Evolutionary conservation across 148 eudicot species (phyloP), one percentile per base, ranked within the genome.

Genomic region (Fallopia convolvulus): DNA sequence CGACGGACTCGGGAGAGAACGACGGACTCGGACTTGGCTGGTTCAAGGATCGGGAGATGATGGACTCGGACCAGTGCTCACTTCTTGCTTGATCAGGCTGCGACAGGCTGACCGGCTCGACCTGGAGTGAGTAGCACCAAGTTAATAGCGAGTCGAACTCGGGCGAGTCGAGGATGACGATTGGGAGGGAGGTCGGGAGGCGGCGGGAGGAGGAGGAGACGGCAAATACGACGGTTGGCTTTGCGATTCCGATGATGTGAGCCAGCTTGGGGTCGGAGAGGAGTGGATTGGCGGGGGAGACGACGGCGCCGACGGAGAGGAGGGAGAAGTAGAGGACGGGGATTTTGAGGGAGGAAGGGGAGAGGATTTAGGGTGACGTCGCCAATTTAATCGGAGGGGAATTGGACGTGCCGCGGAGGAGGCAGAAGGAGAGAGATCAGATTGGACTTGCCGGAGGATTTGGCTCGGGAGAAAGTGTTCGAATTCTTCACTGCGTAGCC

Each of bases 241-340:
- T 81, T 17, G 53, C 15, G 30, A 84, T 61, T 4, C 42, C 40
- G 40, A 83, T 39, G 33, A 65, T 78, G 75, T 70, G 81, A 40
- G 81, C 8, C 14, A 86, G 41, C 23, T 86, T 86, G 12, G 68
- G 6, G 3, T 30, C 10, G 33, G 88, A 46, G 79, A 48, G 42
- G 74, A 75, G 50, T 0, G 88, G 86, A 14, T 83, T 86, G 32
- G 84, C 71, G 11, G 88, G 86, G 6, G 81, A 83, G 73, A 83
- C 81, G 52, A 81, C 50, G 39, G 80, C 86, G 68, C 88, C 88
- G 66, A 86, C 61, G 8, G 79, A 50, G 77, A 86, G 79, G 53
- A 86, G 81, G 15, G 86, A 46, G 61, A 86, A 77, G 75, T 76
- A 77, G 42, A 86, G 78, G 39, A 86, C 40, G 3, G 88, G 88